These are phyloP conservation scores for Chalciporus chontae DNA, from an alignment of 768 basidiomycete species.

Conservation along the genomic window DNA sequence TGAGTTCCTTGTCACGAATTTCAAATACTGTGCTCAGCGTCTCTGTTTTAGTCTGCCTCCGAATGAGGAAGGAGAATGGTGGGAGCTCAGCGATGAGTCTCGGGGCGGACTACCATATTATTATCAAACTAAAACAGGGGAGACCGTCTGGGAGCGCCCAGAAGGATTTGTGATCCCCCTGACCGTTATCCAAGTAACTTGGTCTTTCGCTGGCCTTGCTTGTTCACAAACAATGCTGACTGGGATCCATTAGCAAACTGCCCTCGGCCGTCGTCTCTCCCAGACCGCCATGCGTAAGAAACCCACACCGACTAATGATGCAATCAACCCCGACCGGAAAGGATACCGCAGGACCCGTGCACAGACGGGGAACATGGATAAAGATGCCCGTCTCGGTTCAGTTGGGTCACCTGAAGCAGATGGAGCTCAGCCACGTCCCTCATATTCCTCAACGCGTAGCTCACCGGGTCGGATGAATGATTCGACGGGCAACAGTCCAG, in stretches of 20 bases:
- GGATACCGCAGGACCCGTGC: slow-evolving; percentile 36
- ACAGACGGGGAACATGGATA: slow-evolving; percentile 32
- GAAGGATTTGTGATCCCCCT: slow-evolving; percentile 87
- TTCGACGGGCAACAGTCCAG: slow-evolving; percentile 19
- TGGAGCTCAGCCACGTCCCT: slow-evolving; percentile 26
- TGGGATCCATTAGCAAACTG: slow-evolving; percentile 52
- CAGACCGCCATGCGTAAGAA: slow-evolving; percentile 40
- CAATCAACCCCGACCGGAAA: slow-evolving; percentile 27
- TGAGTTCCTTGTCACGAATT: slow-evolving; percentile 37
- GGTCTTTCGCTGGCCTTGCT: background rate
- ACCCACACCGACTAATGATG: slow-evolving; percentile 6
- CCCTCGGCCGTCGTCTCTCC: slow-evolving; percentile 68
- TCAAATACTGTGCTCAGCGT: slow-evolving; percentile 15
- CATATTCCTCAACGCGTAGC: slow-evolving; percentile 32
- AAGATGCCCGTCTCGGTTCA: slow-evolving; percentile 31
- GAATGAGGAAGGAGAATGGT: slow-evolving; percentile 87
- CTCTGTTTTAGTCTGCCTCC: slow-evolving; percentile 63
- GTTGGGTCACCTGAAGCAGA: slow-evolving; percentile 26
- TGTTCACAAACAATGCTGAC: slow-evolving; percentile 4
- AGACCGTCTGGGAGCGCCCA: slow-evolving; percentile 93
- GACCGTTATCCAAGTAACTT: slow-evolving; percentile 74
- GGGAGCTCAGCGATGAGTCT: slow-evolving; percentile 86
- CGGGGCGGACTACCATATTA: slow-evolving; percentile 86
- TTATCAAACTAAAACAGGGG: slow-evolving; percentile 88
- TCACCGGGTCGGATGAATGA: slow-evolving; percentile 31